Evolutionary conservation across 257 asterid genomes (phyloP).

Genomic region (Linaria vulgaris): DNA sequence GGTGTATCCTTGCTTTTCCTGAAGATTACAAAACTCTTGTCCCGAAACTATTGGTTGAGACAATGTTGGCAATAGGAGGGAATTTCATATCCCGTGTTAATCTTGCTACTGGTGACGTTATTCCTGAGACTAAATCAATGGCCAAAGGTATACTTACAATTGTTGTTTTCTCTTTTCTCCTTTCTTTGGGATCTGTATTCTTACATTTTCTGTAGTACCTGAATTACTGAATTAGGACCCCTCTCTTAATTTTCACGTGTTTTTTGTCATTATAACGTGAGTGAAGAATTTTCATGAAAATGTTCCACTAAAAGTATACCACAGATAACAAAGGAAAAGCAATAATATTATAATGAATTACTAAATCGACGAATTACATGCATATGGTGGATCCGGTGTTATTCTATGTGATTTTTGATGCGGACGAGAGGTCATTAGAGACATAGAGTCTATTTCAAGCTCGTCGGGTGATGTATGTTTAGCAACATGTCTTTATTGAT

Average conservation of each 20-base stretch:
- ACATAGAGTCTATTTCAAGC: neutral
- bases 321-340: neutral
- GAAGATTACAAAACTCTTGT: slow-evolving; percentile 85
- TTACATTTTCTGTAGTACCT: slow-evolving; percentile 22
- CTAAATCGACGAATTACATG: neutral
- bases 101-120: slow-evolving; percentile 85
- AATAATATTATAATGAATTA: neutral
- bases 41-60: slow-evolving; percentile 76
- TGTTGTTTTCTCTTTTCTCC: slow-evolving; percentile 1
- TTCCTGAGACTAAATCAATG: slow-evolving; percentile 91
- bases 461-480: neutral
- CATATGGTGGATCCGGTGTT: no score
- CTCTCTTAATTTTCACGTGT: neutral
- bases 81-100: slow-evolving; percentile 82
- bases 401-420: neutral
- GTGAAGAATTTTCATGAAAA: slow-evolving; percentile 6
- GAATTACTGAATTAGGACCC: neutral
- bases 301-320: neutral
- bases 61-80: slow-evolving; percentile 66
- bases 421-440: neutral
- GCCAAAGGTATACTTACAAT: slow-evolving; percentile 59
- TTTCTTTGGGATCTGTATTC: neutral
- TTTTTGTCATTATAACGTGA: neutral
- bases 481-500: neutral
- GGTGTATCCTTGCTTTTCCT: slow-evolving; percentile 94